These are phyloP conservation scores for Diaporthe batatas DNA, from an alignment of 2,329 filamentous ascomycete genomes.

Conservation along the genomic window DNA sequence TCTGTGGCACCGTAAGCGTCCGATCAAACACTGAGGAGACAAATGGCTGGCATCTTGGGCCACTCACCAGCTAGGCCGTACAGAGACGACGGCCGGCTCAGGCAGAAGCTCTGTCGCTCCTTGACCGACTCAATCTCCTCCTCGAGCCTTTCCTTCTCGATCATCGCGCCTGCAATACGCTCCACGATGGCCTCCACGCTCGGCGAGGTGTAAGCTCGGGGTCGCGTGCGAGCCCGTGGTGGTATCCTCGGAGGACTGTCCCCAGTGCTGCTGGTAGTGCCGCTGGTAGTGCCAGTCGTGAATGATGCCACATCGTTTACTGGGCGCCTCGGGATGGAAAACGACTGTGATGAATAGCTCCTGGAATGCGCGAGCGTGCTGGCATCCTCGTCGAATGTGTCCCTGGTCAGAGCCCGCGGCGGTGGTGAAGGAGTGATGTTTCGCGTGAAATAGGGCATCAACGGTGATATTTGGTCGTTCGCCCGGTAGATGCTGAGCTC, in stretches of 20 bases:
- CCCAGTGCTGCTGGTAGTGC: conserved; percentile 48
- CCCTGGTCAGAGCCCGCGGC: conserved; percentile 53
- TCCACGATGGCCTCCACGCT: conserved; percentile 66
- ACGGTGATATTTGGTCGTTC: conserved; percentile 65
- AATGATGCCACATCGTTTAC: conserved; percentile 51
- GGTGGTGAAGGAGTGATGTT: conserved; percentile 54
- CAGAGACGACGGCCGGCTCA: conserved; percentile 64
- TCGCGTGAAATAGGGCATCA: conserved; percentile 65
- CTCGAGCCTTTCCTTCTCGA: conserved; percentile 70
- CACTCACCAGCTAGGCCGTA: conserved; percentile 54
- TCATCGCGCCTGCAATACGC: conserved; percentile 68
- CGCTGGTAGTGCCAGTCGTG: conserved; percentile 45
- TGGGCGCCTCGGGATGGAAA: conserved; percentile 66
- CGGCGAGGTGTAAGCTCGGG: conserved; percentile 57
- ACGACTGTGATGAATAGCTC: conserved; percentile 67
- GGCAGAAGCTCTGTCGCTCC: conserved; percentile 71
- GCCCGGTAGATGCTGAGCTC: conserved; percentile 68
- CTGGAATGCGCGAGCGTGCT: conserved; percentile 55
- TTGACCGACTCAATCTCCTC: conserved; percentile 71
- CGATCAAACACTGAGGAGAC: conserved; percentile 4
- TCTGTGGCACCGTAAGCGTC: conserved; percentile 19
- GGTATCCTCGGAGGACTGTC: conserved; percentile 58
- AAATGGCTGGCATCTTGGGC: conserved; percentile 6
- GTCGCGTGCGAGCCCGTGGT: conserved; percentile 58
- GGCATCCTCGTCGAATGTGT: conserved; percentile 52